These are phyloP conservation scores for Trifolium fragiferum DNA, from an alignment of 306 rosid species.

Conservation along the genomic window DNA sequence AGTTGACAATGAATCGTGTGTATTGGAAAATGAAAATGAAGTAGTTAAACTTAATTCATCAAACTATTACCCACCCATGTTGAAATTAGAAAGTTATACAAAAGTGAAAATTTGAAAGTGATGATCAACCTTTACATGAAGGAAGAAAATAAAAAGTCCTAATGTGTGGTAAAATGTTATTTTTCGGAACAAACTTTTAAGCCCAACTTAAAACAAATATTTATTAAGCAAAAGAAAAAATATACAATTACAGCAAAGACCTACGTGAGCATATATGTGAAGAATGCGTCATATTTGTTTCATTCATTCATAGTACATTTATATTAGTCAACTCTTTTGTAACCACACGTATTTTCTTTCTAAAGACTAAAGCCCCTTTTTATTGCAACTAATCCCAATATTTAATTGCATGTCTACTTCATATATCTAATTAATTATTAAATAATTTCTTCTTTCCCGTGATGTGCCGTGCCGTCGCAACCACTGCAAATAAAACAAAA, in stretches of 20 bases:
- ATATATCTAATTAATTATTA: conserved; percentile 14
- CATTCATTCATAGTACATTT: not conserved
- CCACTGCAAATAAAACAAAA: conserved; percentile 50
- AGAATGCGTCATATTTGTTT: conserved; percentile 21
- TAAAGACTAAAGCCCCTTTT: conserved; percentile 11
- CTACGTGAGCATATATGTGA: conserved; percentile 48
- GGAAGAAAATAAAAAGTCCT: not conserved
- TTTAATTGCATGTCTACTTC: conserved; percentile 45
- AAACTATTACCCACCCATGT: conserved; percentile 55
- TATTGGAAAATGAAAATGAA: not conserved
- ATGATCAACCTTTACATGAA: conserved; percentile 4
- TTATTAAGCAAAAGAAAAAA: not conserved
- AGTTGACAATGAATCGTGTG: conserved; percentile 26
- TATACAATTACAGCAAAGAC: conserved; percentile 46
- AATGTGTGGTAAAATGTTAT: conserved; percentile 37
- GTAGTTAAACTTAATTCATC: conserved; percentile 40
- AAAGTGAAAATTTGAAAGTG: conserved; percentile 11
- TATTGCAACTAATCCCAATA: conserved; percentile 47
- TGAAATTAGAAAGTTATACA: conserved; percentile 42
- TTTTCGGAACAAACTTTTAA: not conserved
- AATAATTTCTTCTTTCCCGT: conserved; percentile 46
- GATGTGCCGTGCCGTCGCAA: conserved; percentile 79
- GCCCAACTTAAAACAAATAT: conserved; percentile 28
- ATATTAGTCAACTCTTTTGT: conserved; percentile 57
- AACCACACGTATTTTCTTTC: conserved; percentile 37